Evolutionary conservation across 2,329 filamentous ascomycete genomes (phyloP).

Genomic region (Alternaria burnsii): DNA sequence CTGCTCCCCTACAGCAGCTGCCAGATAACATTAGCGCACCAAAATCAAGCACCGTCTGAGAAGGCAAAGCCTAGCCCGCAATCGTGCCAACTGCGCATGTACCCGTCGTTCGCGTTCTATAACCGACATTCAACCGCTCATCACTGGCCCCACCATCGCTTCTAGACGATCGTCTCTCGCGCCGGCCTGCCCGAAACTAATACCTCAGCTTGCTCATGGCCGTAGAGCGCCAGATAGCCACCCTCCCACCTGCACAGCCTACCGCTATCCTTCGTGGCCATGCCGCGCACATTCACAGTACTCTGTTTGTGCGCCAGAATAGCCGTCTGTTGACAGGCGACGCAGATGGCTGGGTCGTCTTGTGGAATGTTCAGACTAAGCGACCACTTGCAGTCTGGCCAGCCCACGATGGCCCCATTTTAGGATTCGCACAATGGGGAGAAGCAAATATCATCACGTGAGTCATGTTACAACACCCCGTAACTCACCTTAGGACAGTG

Average conservation of each 20-base stretch:
- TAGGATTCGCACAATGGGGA: slow-evolving; percentile 77
- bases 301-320: slow-evolving; percentile 77
- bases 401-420: slow-evolving; percentile 79
- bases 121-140: slow-evolving; percentile 14
- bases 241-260: slow-evolving; percentile 63
- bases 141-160: slow-evolving; percentile 20
- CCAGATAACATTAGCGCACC: not conserved
- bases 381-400: slow-evolving; percentile 85
- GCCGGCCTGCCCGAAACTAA: slow-evolving; percentile 37
- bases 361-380: slow-evolving; percentile 86
- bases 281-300: slow-evolving; percentile 77
- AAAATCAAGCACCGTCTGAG: not conserved
- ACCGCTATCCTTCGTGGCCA: slow-evolving; percentile 85
- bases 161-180: slow-evolving; percentile 39
- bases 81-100: not conserved
- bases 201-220: slow-evolving; percentile 42
- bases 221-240: slow-evolving; percentile 36
- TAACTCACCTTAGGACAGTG: not conserved
- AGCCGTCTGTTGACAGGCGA: slow-evolving; percentile 84
- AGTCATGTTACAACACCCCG: slow-evolving; percentile 46
- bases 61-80: not conserved
- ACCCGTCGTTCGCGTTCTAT: slow-evolving; percentile 4
- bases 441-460: slow-evolving; percentile 83
- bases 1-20: not conserved
- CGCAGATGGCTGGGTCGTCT: slow-evolving; percentile 84